Base-by-base conservation (phyloP, 805 yeast species). In the Priceomyces carsonii region DNA sequence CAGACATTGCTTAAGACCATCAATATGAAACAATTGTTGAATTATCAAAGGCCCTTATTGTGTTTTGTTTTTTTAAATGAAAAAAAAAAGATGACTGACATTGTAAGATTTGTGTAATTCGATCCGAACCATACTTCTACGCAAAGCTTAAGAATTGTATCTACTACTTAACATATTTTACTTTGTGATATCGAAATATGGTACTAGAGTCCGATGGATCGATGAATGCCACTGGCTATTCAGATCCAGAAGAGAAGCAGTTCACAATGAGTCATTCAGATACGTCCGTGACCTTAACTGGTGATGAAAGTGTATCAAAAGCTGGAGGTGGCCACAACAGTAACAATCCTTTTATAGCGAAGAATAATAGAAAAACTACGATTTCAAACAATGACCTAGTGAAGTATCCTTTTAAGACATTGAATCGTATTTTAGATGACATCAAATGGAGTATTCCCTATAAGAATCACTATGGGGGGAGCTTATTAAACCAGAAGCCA, bases 391-490 rank as follows among this genome's bases (percentile, higher is more conserved):
- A 34, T 3, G 34, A 38, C 4, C 26, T 54, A 8, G 17, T 23
- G 14, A 32, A 38, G 18, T 48, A 36, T 59, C 72, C 61, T 3
- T 77, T 77, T 59, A 85, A 84, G 48, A 82, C 91, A 0, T 58
- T 81, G 5, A 84, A 84, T 48, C 63, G 91, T 36, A 64, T 85
- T 14, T 47, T 83, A 15, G 88, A 82, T 52, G 91, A 84, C 48
- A 51, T 84, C 19, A 61, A 73, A 34, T 69, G 55, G 57, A 40
- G 53, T 1, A 34, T 53, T 3, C 53, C 60, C 9, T 52, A 38
- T 31, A 43, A 40, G 26, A 8, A 18, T n/a, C 26, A 24, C 8
- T 27, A 28, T 14, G 40, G 34, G 2, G 33, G 39, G n/a, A 50
- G 58, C 29, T 46, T 67, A 14, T 51, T 67, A 20, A 48, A 46